Evolutionary conservation across 352 stramenopile species (phyloP), one percentile per base, ranked within the genome.

Genomic region (Pythium aristosporum): DNA sequence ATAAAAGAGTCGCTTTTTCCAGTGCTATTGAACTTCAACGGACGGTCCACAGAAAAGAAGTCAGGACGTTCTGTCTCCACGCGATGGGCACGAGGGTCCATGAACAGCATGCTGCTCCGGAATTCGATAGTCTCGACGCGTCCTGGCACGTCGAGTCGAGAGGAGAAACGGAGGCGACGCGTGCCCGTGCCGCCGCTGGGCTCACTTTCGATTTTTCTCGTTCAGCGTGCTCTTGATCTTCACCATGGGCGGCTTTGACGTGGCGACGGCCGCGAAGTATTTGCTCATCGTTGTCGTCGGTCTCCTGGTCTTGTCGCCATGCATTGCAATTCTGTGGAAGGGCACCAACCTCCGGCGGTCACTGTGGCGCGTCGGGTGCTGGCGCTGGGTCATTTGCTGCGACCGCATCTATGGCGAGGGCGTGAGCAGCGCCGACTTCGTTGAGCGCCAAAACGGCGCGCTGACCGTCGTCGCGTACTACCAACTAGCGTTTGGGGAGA

Each of bases 381-480:
- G 37, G 57, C 67, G 51, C 65, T 78, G 58, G 65, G 79, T 51
- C 72, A 68, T 69, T 76, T 75, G 59, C 68, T 71, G 63, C 41
- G 61, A 74, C 49, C 76, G 73, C 44, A 56, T 67, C 41, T 52
- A 79, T 60, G 52, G 37, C 60, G 28, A 64, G 49, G 28, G 74
- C 32, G 71, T 81, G 44, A 78, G 87, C 52, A 71, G 75, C 34
- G 58, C 71, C 21, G 82, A 91, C 34, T 43, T 62, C 15, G 13
- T 62, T 2, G 55, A 52, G 34, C 42, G 55, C 4, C 25, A 42
- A 18, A n/a, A 53, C 30, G 54, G 54, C 55, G 54, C 87, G 57
- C 79, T 72, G 46, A 85, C 74, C 50, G 63, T 88, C 51, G 67
- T 64, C 20, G 82, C 85, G 66, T 72, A 87, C 32, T 76, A 90